Percentiles rank a stretch among this genome's conserved stretches.
phyloP scores from a whole-genome alignment of 164 flowering plant genomes.

The Litsea cubeba region DNA sequence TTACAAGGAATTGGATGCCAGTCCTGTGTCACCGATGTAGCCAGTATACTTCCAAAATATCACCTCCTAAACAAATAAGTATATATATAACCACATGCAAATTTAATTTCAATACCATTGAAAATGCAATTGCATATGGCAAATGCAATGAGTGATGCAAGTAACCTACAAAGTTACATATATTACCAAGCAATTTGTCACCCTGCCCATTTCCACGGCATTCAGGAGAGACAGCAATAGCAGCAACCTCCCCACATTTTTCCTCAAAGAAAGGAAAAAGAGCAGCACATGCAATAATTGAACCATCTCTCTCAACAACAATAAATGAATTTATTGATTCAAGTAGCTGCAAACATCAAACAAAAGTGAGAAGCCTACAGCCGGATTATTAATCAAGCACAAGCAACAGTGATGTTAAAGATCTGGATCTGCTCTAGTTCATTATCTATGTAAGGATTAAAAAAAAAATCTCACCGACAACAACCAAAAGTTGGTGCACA shows the following conservation, averaged over 20 bases:
- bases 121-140: too few relatives aligned
- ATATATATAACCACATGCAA: neutral
- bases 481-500: neutral
- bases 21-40: too few relatives aligned
- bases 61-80: too few relatives aligned
- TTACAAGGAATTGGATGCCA: too few relatives aligned
- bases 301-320: conserved; percentile 95
- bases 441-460: neutral
- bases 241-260: conserved; percentile 91
- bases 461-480: neutral
- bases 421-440: neutral
- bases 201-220: conserved; percentile 99
- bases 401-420: too few relatives aligned
- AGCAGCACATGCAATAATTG: conserved; percentile 93
- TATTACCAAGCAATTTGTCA: conserved; percentile 89
- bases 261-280: conserved; percentile 79
- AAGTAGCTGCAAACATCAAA: conserved; percentile 44
- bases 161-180: neutral
- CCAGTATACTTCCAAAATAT: too few relatives aligned
- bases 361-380: neutral
- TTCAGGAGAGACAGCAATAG: conserved; percentile 89
- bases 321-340: conserved; percentile 59
- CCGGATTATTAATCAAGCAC: neutral
- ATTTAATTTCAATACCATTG: neutral
- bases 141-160: conserved; percentile 1